Evolutionary conservation across 2,329 filamentous ascomycete species (phyloP), one percentile per base, ranked within the genome.

Genomic region (Microthyrium microscopicum): DNA sequence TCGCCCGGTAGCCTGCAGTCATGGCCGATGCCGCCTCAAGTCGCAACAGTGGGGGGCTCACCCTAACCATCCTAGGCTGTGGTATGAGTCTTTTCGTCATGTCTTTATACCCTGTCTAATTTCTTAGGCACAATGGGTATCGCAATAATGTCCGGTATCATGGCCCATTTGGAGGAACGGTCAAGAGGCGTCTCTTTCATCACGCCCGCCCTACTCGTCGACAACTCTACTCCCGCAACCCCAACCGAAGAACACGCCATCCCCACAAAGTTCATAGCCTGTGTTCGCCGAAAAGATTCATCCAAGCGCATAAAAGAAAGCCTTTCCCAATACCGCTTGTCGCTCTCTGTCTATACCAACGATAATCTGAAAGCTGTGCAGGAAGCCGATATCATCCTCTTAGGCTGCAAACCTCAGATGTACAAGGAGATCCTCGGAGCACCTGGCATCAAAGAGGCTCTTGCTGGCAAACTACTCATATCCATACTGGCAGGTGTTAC

Each of bases 321-420:
- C 5, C 67, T 91, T 7, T 62, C 64, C 48, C 62, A 70, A 42
- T 73, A 82, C 57, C 60, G 66, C 20, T 29, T 19, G 19, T 56
- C 64, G 6, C 61, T 89, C 31, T 70, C 67, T 40, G 68, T 85
- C 28, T 64, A 78, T 25, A 70, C 76, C 44, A 76, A 77, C 50
- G 67, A 80, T 42, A 87, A 91, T 53, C 56, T 84, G 20, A 53
- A 62, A 13, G 72, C 79, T 4, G 71, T 75, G 5, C 56, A 69
- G 43, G 60, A 74, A 47, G 70, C 77, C 26, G 77, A 89, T 49
- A 67, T 89, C 25, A 56, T 91, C 28, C 62, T 92, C 17, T 66
- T 92, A 1, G 72, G 73, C 20, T 92, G 82, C 64, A 89, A 91
- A 56, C 79, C 83, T 1, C 70, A 78, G 49, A 75, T 76, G 61